Base-by-base conservation (phyloP, 1,284 basidiomycete genomes). In the Sanghuangporus sanghuang region DNA sequence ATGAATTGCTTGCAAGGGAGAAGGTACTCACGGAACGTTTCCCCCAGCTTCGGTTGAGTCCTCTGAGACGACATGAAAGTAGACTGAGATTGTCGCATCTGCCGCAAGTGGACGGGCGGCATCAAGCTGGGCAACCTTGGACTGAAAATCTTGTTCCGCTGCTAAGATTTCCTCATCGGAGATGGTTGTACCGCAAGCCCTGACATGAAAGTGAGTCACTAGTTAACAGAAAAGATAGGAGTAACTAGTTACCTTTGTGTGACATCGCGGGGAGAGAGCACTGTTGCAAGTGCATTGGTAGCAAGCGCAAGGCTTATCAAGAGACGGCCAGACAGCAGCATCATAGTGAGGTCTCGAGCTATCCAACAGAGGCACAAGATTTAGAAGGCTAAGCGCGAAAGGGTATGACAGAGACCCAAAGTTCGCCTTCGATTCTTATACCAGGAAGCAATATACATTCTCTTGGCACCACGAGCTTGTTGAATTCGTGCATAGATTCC, bases 61-160 rank as follows among this genome's bases (percentile, higher is more conserved):
- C 62, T 75, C 65, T 68, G 71, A 72, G 68, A 84, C 75, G 62
- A 83, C 80, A 68, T 83, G 79, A 73, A 78, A 81, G 73, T 79
- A 77, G 44, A 83, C 76, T 59, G 76, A 67, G 42, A 74, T 23
- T 8, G 54, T 49, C n/a, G n/a, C 18, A 35, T 73, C 69, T 21
- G 75, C 72, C n/a, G 69, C 70, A 2, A 75, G 72, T 16, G 68
- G 69, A 6, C 56, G 63, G 44, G 9, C 7, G 7, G 3, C 52
- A 8, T 70, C 69, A 59, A 76, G 69, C 18, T 71, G 59, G 57
- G 71, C 72, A n/a, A 71, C 52, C 42, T 65, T 68, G 32, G 79
- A 73, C 62, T 75, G 32, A 73, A 73, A 71, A 21, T 61, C 59
- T 14, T 39, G 27, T 23, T 83, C 80, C 58, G 74, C 73, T 0